Conservation (phyloP, 2,329 filamentous ascomycete genomes). For the Aspergillus transmontanensis region DNA sequence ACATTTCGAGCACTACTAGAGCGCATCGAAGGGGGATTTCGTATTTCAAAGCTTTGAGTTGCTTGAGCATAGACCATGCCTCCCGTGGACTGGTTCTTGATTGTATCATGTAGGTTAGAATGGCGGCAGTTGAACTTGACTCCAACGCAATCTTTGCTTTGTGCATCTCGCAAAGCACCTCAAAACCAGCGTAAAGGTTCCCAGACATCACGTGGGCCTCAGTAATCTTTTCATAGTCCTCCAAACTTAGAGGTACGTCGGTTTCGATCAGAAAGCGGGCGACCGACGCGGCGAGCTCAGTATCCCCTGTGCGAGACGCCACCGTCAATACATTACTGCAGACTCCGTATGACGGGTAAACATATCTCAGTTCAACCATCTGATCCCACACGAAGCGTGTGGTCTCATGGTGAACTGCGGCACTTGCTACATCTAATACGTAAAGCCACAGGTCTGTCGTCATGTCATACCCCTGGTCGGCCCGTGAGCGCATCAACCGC, state of each 20-base stretch:
- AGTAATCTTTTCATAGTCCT: constrained; percentile 80
- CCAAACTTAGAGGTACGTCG: constrained; percentile 56
- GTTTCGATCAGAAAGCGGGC: constrained; percentile 66
- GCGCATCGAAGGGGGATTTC: constrained; percentile 53
- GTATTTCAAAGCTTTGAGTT: constrained; percentile 53
- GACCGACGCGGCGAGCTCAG: constrained; percentile 69
- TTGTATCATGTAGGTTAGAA: constrained; percentile 60
- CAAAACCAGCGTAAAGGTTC: constrained; percentile 68
- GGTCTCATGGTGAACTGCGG: constrained; percentile 62
- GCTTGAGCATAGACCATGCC: constrained; percentile 60
- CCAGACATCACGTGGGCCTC: constrained; percentile 65
- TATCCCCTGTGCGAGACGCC: constrained; percentile 69
- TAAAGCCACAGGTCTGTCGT: constrained; percentile 66
- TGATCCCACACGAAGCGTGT: constrained; percentile 72
- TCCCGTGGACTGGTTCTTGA: constrained; percentile 50
- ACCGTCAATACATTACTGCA: constrained; percentile 71
- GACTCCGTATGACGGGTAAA: constrained; percentile 66
- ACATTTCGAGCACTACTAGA: constrained; percentile 54
- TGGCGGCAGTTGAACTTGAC: constrained; percentile 62
- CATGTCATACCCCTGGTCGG: constrained; percentile 50
- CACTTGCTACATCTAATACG: constrained; percentile 74
- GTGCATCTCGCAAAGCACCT: constrained; percentile 73
- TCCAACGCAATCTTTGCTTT: constrained; percentile 62
- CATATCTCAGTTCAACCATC: constrained; percentile 60
- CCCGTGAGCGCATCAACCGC: constrained; percentile 64